A percentile compares a stretch with the other conserved stretches of the same genome.
phyloP scores from a whole-genome alignment of 2,329 filamentous ascomycete species.

The Aspergillus costaricaensis region DNA sequence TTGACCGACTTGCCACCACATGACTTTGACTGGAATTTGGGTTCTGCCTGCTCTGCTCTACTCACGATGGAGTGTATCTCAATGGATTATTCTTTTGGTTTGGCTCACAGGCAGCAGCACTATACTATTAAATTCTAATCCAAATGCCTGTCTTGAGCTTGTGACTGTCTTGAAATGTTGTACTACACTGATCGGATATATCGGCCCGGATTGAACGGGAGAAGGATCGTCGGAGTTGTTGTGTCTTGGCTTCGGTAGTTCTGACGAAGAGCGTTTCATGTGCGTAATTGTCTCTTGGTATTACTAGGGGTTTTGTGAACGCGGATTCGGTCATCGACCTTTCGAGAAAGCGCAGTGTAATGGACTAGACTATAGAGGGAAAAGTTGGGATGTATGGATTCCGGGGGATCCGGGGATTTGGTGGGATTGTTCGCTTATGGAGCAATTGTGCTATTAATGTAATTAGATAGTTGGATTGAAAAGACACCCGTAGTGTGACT shows the following conservation, averaged over 20 bases:
- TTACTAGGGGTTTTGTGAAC: background rate
- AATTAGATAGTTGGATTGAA: no score
- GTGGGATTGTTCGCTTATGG: background rate
- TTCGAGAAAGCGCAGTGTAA: no score
- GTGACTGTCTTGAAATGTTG: background rate
- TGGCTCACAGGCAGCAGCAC: background rate
- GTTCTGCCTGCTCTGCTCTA: background rate
- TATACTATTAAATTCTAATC: background rate
- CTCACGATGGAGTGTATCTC: background rate
- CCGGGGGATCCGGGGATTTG: background rate
- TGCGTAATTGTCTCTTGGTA: background rate
- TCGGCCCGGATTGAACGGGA: background rate
- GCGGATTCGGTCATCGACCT: no score
- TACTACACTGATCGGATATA: background rate
- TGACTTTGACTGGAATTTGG: background rate
- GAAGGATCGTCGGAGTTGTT: background rate
- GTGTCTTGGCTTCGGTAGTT: background rate
- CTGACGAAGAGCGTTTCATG: background rate
- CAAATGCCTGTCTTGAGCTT: background rate
- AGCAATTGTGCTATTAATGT: no score
- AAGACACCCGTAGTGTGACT: no score
- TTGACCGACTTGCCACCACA: no score
- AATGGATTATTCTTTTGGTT: background rate
- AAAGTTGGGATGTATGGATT: background rate
- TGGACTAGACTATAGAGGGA: no score